Evolutionary conservation across 192 early-diverging fungal genomes (phyloP).

Genomic region (Rhizoclosmatium globosum): DNA sequence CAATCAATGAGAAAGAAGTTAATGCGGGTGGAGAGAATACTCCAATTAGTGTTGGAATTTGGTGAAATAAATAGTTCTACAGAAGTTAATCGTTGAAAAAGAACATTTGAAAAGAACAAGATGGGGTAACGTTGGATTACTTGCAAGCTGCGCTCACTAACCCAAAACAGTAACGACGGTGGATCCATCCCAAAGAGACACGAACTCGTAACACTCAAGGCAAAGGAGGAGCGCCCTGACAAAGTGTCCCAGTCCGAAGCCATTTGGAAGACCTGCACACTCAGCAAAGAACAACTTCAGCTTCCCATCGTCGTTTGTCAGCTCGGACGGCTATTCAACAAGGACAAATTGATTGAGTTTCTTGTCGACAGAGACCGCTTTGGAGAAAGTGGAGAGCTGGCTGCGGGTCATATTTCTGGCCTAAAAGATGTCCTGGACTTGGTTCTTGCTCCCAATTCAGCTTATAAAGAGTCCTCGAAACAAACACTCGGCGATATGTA

Average conservation of each 20-base stretch:
- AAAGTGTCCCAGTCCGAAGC: slow-evolving; percentile 65
- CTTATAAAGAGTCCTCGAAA: not conserved
- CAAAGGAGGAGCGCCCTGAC: slow-evolving; percentile 71
- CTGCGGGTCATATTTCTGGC: slow-evolving; percentile 74
- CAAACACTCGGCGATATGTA: not conserved
- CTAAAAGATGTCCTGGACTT: slow-evolving; percentile 77
- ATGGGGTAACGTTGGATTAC: not conserved
- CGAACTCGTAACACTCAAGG: slow-evolving; percentile 86
- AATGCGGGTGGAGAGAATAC: not conserved
- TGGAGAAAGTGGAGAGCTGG: slow-evolving; percentile 77
- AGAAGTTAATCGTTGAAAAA: not conserved
- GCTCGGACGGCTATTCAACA: slow-evolving; percentile 86
- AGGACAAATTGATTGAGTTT: slow-evolving; percentile 79
- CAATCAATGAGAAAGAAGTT: not conserved
- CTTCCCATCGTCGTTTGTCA: slow-evolving; percentile 73
- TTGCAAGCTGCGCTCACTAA: not conserved
- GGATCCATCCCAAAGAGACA: slow-evolving; percentile 87
- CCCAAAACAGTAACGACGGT: slow-evolving; percentile 74
- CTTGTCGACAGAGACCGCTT: slow-evolving; percentile 73
- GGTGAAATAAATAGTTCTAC: not conserved
- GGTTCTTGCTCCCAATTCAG: slow-evolving; percentile 57
- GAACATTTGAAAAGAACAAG: not conserved
- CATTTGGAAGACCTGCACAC: slow-evolving; percentile 77
- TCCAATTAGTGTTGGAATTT: slow-evolving; percentile 3
- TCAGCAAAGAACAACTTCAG: slow-evolving; percentile 76